These are phyloP conservation scores for Eruca vesicaria DNA, from an alignment of 441 rosid species.

Conservation along the genomic window DNA sequence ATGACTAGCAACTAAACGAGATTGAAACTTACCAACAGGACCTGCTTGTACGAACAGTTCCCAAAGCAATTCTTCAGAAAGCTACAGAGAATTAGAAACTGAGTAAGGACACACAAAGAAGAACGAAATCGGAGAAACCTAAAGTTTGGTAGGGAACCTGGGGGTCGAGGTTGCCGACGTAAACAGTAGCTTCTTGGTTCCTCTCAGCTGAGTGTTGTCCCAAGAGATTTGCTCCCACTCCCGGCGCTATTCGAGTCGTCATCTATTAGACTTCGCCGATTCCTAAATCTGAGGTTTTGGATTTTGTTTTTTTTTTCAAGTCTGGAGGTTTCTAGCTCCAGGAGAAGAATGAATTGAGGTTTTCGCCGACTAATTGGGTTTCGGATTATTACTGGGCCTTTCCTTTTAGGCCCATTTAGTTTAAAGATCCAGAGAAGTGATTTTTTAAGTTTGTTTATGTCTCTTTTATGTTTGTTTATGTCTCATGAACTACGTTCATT, in stretches of 20 bases:
- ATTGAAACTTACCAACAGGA: conserved; percentile 69
- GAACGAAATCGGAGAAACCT: conserved; percentile 9
- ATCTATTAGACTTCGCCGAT: conserved; percentile 38
- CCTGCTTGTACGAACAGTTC: conserved; percentile 96
- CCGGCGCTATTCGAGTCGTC: conserved; percentile 96
- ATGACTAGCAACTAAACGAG: not conserved
- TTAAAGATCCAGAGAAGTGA: too few relatives aligned
- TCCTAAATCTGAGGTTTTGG: conserved; percentile 26
- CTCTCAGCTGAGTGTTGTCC: conserved; percentile 98
- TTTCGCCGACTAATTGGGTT: not conserved
- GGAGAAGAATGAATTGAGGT: not conserved
- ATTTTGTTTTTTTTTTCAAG: too few relatives aligned
- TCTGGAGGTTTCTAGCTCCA: not conserved
- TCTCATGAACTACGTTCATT: too few relatives aligned
- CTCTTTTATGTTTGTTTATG: too few relatives aligned
- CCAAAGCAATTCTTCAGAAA: conserved; percentile 89
- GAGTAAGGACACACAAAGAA: not conserved
- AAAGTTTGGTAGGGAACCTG: conserved; percentile 47
- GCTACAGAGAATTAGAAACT: conserved; percentile 20
- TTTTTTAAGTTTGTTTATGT: too few relatives aligned
- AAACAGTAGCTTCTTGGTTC: conserved; percentile 96
- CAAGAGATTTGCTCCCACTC: conserved; percentile 92
- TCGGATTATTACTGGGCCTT: not conserved
- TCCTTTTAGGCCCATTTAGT: not conserved
- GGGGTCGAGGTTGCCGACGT: conserved; percentile 93